phyloP scores from a whole-genome alignment of 805 yeast genomes.

The Myxozyma neotropica region DNA sequence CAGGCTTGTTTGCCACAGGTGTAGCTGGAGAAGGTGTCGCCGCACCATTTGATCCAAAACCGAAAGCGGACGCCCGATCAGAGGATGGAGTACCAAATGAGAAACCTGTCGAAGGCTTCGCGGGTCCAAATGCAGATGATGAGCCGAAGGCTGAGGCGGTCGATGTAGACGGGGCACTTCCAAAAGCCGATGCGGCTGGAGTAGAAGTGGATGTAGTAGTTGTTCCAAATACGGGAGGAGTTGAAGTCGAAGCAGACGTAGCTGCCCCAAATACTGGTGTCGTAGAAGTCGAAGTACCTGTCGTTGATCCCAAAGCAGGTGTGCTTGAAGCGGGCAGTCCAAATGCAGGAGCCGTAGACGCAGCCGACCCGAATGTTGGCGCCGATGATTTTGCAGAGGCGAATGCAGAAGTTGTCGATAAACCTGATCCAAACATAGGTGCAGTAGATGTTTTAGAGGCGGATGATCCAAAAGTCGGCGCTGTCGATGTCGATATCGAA shows the following conservation, averaged over 20 bases:
- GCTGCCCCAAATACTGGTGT: not conserved
- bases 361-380: not conserved
- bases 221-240: constrained; percentile 1
- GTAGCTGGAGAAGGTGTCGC: constrained; percentile 14
- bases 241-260: not conserved
- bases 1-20: constrained; percentile 3
- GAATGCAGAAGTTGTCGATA: not conserved
- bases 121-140: not conserved
- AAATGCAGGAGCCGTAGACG: not conserved
- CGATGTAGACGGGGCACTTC: not conserved
- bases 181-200: not conserved
- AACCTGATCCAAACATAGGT: not conserved
- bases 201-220: not conserved
- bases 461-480: not conserved
- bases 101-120: constrained; percentile 13
- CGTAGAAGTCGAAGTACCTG: not conserved
- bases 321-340: not conserved
- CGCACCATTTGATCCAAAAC: constrained; percentile 21
- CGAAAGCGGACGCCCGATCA: constrained; percentile 29
- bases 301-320: not conserved
- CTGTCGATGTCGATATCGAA: not conserved
- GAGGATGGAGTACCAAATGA: constrained; percentile 13
- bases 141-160: not conserved
- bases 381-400: not conserved
- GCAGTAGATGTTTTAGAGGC: not conserved